A percentile compares a stretch with the other conserved stretches of the same genome.
Conservation (phyloP, 116 monocot genomes). For the Iris pallida region DNA sequence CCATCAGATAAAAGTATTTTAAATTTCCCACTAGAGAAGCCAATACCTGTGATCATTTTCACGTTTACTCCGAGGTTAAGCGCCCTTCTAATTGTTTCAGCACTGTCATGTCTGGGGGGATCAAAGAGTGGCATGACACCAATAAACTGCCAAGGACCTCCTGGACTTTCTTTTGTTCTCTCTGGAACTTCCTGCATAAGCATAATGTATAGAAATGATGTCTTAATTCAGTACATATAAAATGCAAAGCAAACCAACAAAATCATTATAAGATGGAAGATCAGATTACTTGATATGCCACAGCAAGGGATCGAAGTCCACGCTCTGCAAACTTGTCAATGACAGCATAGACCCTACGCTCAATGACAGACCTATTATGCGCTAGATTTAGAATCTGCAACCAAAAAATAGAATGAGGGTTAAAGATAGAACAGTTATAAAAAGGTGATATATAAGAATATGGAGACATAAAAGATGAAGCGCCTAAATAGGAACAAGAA, state of each 20-base stretch:
- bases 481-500: neutral
- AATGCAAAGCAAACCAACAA: too few species aligned
- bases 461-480: neutral
- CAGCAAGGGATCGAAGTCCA: slow-evolving; percentile 91
- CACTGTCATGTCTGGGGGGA: slow-evolving; percentile 23
- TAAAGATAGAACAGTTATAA: neutral
- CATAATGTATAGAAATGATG: slow-evolving; percentile 41
- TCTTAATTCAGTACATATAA: slow-evolving; percentile 28
- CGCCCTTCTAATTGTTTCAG: slow-evolving; percentile 20
- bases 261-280: too few species aligned
- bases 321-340: slow-evolving; percentile 99
- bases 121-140: slow-evolving; percentile 21
- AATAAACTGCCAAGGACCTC: slow-evolving; percentile 19
- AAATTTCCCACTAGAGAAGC: too few species aligned
- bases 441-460: slow-evolving; percentile 5
- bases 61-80: slow-evolving; percentile 20
- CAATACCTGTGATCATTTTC: slow-evolving; percentile 23
- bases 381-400: slow-evolving; percentile 87
- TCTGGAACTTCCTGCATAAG: slow-evolving; percentile 18
- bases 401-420: neutral
- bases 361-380: slow-evolving; percentile 88
- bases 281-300: slow-evolving; percentile 76
- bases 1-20: too few species aligned
- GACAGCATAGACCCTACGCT: slow-evolving; percentile 85
- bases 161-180: slow-evolving; percentile 13